Base-by-base conservation (phyloP, 768 basidiomycete species). In the Suillus cothurnatus region DNA sequence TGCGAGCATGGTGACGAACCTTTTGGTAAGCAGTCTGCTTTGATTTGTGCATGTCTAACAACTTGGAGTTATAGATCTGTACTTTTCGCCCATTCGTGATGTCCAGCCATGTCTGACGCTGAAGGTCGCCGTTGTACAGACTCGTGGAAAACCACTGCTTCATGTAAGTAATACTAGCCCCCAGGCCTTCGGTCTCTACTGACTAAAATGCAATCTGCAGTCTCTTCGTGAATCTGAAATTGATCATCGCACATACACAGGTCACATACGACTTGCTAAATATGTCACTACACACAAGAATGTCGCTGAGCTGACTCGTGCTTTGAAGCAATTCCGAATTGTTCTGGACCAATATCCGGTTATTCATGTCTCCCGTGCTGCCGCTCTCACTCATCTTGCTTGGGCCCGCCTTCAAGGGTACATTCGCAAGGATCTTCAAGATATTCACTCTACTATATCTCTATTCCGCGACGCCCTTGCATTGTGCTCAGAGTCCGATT, bases 381-480 rank as follows among this genome's bases (percentile, higher is more conserved):
- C 19, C 15, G 56, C 64, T 4, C n/a, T 56, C 21, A 31, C 49
- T 14, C 43, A 66, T 34, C 15, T 66, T 5, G 58, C 58, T 2
- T 41, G 38, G 31, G 41, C 53, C n/a, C 65, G 59, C 26, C 61
- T 39, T 41, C 19, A 61, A 34, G 55, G 50, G 15, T 28, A 52
- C 50, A 31, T 52, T 52, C 17, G 7, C 8, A 52, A 19, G 28
- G 50, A 52, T 4, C 28, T 52, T 8, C 28, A 19, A 31, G 26
- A 19, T 28, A 52, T 52, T 28, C 9, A 31, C 28, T 31, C 17
- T 11, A 52, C 26, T 31, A 52, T 11, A 19, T 52, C 26, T 52
- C 17, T 52, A 31, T 52, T 52, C 50, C 28, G 15, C 28, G 38
- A 49, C 19, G 65, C 67, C 15, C 60, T 71, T 11, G 39, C 47